Evolutionary conservation across 1,284 basidiomycete genomes (phyloP), one percentile per base, ranked within the genome.

Genomic region (Fereydounia khargensis): DNA sequence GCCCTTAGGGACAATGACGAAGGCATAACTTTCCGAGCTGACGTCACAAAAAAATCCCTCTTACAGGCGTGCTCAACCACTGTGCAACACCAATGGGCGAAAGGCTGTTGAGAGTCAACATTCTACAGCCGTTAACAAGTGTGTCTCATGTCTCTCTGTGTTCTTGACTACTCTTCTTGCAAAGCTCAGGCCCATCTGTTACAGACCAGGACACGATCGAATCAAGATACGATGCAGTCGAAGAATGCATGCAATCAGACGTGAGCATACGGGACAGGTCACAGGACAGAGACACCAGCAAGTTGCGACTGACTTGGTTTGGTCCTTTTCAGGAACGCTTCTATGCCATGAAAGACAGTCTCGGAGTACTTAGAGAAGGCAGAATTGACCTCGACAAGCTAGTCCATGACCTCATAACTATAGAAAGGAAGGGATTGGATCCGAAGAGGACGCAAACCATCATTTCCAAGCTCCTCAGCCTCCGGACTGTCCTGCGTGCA

Each of bases 31-130:
- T 24, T 6, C 23, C 32, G 14, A 21, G 5, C 11, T 2, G 10
- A 10, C 22, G 27, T 63, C 39, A n/a, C n/a, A n/a, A n/a, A n/a
- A n/a, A n/a, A n/a, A 36, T 23, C 14, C 8, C 13, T 0, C 32
- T 13, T 53, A 30, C 56, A 49, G 76, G 75, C 4, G 47, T 77
- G 31, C 77, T 95, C 37, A 86, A 95, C 66, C 81, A 87, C 47
- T 91, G 89, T 1, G 86, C 82, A 63, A 95, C 91, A 0, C 85
- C 89, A 0, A 94, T 95, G 90, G 91, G 85, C 1, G 77, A 82
- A 4, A 81, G 91, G 10, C 79, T 91, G 23, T 78, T 96, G 23
- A 82, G 89, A 40, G 82, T 85, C 20, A 91, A 86, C 50, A 82
- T 97, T 17, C 80, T 96, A 9, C 86, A 90, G 20, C 92, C 92